Evolutionary conservation across 495 filamentous ascomycete species (phyloP).

Genomic region (Bacidia rubella): DNA sequence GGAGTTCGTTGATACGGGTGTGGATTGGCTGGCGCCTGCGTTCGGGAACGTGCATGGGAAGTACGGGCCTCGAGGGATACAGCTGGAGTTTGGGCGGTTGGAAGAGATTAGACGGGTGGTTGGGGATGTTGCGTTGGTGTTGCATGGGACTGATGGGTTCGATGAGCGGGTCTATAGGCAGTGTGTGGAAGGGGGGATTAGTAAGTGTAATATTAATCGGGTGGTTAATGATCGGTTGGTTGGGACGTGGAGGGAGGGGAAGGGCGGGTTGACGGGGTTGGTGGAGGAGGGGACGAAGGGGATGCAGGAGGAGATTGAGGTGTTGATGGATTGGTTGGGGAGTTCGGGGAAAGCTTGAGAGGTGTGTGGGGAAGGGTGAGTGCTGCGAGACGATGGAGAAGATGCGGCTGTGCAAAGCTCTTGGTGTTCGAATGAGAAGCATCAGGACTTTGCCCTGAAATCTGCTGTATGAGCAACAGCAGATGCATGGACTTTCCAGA

Average conservation of each 20-base stretch:
- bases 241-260: conserved; percentile 50
- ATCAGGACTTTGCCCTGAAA: no score
- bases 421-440: no score
- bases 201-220: conserved; percentile 76
- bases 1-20: conserved; percentile 65
- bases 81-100: conserved; percentile 59
- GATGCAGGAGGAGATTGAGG: conserved; percentile 66
- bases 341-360: conserved; percentile 44
- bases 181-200: conserved; percentile 58
- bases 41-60: conserved; percentile 81
- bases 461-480: no score
- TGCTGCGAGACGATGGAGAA: neutral
- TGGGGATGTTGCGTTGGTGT: conserved; percentile 50
- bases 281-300: conserved; percentile 58
- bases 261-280: conserved; percentile 50
- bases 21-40: conserved; percentile 71
- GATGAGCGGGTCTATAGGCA: conserved; percentile 50
- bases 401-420: neutral
- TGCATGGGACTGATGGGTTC: conserved; percentile 72
- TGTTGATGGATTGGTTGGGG: conserved; percentile 58
- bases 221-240: conserved; percentile 62
- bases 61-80: conserved; percentile 62
- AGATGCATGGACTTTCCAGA: no score
- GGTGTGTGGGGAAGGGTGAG: neutral
- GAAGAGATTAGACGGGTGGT: conserved; percentile 47